Base-by-base conservation (phyloP, 2,329 filamentous ascomycete species). In the Beauveria australis region DNA sequence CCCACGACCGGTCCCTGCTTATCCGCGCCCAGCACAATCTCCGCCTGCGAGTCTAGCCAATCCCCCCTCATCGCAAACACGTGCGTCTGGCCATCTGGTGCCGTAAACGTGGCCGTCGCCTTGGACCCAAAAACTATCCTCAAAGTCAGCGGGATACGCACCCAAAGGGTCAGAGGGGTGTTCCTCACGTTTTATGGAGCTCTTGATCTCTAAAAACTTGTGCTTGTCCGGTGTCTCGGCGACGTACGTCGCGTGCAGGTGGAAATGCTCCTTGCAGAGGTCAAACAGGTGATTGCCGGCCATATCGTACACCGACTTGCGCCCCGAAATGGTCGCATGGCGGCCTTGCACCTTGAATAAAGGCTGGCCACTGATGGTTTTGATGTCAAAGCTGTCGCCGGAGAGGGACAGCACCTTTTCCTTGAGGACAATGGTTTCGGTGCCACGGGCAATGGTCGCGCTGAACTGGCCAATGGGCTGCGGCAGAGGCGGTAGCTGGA, bases 301-400 rank as follows among this genome's bases (percentile, higher is more conserved):
- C 73, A 78, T 75, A 68, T 87, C 84, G 60, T 67, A 76, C 49
- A 87, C 75, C 12, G 78, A 77, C 70, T 86, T 87, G 65, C 81
- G 79, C 16, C 78, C 77, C 2, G 78, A 80, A 3, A 86, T 67
- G 12, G 79, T 78, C 64, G 84, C 66, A 62, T 78, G 67, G 60
- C 81, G 80, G 65, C 83, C 84, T 63, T 84, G 73, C 48, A 87
- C 80, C 64, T 79, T 78, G 63, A 87, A 71, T 37, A 87, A 66
- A 0, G 81, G 77, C 24, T 77, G 73, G 24, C 83, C 83, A 62
- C 78, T 79, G 49, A 77, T 72, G 5, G 81, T 78, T 59, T 78
- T 80, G 70, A 89, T 81, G 64, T 82, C 81, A 72, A 88, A 89
- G 70, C 79, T 83, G 73, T 89, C 85, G 61, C 84, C 84, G 1